Conservation (phyloP, 2,329 filamentous ascomycete genomes). For the Colletotrichum gloeosporioides region DNA sequence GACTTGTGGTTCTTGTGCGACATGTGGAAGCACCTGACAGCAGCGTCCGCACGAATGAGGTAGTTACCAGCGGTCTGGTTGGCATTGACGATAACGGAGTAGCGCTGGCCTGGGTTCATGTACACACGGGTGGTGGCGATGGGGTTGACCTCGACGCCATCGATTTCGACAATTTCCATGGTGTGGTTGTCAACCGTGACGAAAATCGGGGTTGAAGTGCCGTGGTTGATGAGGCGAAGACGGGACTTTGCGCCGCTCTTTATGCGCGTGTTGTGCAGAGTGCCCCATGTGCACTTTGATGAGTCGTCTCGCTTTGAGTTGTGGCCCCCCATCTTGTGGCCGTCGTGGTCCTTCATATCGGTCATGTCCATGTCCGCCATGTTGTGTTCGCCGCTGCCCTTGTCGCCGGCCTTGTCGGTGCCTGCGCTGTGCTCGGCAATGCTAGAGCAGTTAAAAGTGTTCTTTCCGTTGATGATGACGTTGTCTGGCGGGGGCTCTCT, state of each 20-base stretch:
- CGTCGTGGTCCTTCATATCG: neutral
- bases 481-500: conserved; percentile 47
- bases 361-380: conserved; percentile 5
- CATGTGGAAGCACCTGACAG: conserved; percentile 19
- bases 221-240: conserved; percentile 45
- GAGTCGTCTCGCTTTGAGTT: neutral
- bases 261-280: conserved; percentile 35
- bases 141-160: conserved; percentile 43
- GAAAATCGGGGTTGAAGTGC: conserved; percentile 41
- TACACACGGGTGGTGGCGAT: conserved; percentile 37
- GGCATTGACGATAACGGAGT: conserved; percentile 38
- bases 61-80: conserved; percentile 37
- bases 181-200: conserved; percentile 44
- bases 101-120: conserved; percentile 44
- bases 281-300: conserved; percentile 33
- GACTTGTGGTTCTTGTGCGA: conserved; percentile 8
- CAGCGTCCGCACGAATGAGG: conserved; percentile 35
- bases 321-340: neutral
- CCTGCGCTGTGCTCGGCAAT: conserved; percentile 21
- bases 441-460: conserved; percentile 37
- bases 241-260: conserved; percentile 31
- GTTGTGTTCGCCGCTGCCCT: neutral
- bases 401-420: conserved; percentile 1
- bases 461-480: conserved; percentile 43
- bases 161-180: conserved; percentile 42